Evolutionary conservation across 345 rosid genomes (phyloP).

Genomic region (Eucalyptus microcorys): DNA sequence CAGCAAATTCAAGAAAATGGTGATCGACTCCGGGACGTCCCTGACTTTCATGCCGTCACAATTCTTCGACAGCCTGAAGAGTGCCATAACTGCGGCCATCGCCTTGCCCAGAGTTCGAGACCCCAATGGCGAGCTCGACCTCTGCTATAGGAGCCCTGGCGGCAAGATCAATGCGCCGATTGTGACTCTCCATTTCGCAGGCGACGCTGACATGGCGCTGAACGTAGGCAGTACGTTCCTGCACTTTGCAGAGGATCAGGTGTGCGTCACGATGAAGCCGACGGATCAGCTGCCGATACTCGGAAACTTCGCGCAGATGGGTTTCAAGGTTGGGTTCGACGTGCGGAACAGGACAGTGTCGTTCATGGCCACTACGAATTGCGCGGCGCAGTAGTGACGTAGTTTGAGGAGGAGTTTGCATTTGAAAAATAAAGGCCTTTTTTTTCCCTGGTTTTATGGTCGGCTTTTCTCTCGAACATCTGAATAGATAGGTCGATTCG

Average conservation of each 20-base stretch:
- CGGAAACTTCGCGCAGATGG: constrained; percentile 32
- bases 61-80: constrained; percentile 12
- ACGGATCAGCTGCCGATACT: constrained; percentile 7
- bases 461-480: neutral
- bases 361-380: constrained; percentile 27
- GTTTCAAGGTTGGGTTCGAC: constrained; percentile 31
- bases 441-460: neutral
- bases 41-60: constrained; percentile 23
- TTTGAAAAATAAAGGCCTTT: neutral
- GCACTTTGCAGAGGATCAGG: neutral
- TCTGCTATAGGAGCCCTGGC: constrained; percentile 15
- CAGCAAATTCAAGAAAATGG: constrained; percentile 20
- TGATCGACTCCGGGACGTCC: constrained; percentile 52
- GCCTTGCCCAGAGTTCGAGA: constrained; percentile 10
- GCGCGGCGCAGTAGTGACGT: neutral
- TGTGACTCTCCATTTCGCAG: constrained; percentile 34
- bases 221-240: constrained; percentile 18
- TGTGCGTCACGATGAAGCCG: constrained; percentile 23
- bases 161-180: constrained; percentile 4
- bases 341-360: constrained; percentile 17
- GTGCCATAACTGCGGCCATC: constrained; percentile 1
- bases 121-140: neutral
- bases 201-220: constrained; percentile 35
- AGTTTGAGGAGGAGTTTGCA: neutral
- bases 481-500: neutral